These are phyloP conservation scores for Colletotrichum sp. DNA, from an alignment of 2,329 filamentous ascomycete genomes.

Conservation along the genomic window DNA sequence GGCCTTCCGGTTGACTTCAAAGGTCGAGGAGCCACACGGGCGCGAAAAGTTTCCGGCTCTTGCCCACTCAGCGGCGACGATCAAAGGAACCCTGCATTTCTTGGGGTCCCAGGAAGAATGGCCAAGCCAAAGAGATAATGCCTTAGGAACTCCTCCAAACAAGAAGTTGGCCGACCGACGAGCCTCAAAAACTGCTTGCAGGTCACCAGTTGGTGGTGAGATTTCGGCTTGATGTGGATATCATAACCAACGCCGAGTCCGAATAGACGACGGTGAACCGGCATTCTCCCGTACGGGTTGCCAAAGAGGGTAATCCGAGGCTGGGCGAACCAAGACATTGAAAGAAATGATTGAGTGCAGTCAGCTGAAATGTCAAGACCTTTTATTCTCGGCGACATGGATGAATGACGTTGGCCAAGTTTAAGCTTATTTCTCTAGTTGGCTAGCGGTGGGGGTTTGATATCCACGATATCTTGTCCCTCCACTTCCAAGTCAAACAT, in stretches of 20 bases:
- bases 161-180: neutral
- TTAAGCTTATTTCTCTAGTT: constrained; percentile 20
- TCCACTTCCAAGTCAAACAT: constrained; percentile 8
- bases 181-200: neutral
- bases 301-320: constrained; percentile 13
- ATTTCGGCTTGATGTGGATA: neutral
- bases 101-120: neutral
- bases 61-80: neutral
- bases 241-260: constrained; percentile 4
- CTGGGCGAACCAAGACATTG: neutral
- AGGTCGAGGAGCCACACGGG: neutral
- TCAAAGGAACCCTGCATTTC: neutral
- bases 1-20: neutral
- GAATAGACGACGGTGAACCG: neutral
- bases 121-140: neutral
- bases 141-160: neutral
- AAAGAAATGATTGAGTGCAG: neutral
- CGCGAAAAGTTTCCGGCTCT: neutral
- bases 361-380: neutral
- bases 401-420: constrained; percentile 21
- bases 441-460: neutral
- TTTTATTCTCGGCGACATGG: constrained; percentile 18
- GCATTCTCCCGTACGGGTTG: constrained; percentile 16
- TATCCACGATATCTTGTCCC: constrained; percentile 4
- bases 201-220: neutral